Evolutionary conservation across 768 basidiomycete species (phyloP), one percentile per base, ranked within the genome.

Genomic region (Tricholoma bakamatsutake): DNA sequence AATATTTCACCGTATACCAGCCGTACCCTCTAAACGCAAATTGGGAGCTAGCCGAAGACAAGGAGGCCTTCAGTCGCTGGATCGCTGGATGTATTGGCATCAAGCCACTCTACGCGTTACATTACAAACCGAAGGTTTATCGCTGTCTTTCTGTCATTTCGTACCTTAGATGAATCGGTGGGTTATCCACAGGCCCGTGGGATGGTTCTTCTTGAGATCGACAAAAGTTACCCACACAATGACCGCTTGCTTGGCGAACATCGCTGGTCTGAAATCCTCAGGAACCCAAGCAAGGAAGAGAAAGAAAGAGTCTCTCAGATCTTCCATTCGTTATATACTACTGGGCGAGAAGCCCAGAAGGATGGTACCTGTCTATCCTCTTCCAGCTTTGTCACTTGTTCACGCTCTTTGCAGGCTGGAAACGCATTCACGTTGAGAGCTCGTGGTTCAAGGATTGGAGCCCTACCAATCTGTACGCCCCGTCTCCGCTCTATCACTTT

Each of bases 11-110:
- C 12, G 70, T 80, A 18, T 73, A 72, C 55, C 69, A 77, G 34
- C 78, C 80, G 4, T 83, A 76, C 59, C 81, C 81, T 0, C 66
- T 76, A 45, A 74, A 78, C 61, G 74, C 73, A 3, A 75, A 80
- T 60, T 79, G 74, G 73, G 72, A 76, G 52, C 55, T 76, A 4
- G 59, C 66, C 5, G 61, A 65, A 5, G 76, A 80, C 59, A 72
- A 69, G 31, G 71, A 69, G 28, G 62, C 63, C 4, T 78, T 77
- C 57, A 71, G 72, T 33, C 71, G 67, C 56, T 83, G 81, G 81
- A 68, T 81, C 40, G 79, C 78, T 5, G 70, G 73, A 28, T 70
- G 71, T 49, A 69, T 79, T 21, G 77, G 74, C 2, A 55, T 59
- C 4, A 60, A 72, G 4, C 64, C 71, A 6, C 59, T 80, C 40